phyloP scores from a whole-genome alignment of 148 eudicot species.

The Fagopyrum homotropicum region DNA sequence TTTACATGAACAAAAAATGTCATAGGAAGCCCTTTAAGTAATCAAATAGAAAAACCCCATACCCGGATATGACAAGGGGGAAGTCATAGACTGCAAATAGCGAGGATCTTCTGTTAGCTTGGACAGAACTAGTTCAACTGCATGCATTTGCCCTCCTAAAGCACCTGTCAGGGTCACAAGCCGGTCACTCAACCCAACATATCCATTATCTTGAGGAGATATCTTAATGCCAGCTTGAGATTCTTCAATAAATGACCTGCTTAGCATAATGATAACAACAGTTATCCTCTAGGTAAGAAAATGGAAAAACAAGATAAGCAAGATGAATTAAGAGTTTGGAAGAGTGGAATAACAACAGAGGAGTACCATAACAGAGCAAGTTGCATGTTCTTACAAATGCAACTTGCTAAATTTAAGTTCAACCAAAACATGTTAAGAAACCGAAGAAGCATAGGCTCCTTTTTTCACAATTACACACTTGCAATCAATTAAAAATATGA shows the following conservation, averaged over 20 bases:
- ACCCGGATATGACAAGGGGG: conserved; percentile 80
- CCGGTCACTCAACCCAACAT: conserved; percentile 74
- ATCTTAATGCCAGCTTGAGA: conserved; percentile 85
- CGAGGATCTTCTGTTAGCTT: conserved; percentile 69
- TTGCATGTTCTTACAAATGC: neutral
- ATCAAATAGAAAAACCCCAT: conserved; percentile 8
- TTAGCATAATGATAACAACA: conserved; percentile 8
- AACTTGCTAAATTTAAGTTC: neutral
- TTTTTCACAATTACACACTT: neutral
- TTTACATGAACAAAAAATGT: neutral
- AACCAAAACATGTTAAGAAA: neutral
- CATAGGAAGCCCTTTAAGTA: neutral
- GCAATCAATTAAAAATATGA: neutral
- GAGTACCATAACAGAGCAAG: neutral
- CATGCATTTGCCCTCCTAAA: conserved; percentile 69
- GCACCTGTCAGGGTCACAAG: conserved; percentile 76
- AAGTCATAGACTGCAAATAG: conserved; percentile 61
- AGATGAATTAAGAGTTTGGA: neutral
- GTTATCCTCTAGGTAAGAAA: neutral
- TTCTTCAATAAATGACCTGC: conserved; percentile 82
- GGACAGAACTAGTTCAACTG: conserved; percentile 62
- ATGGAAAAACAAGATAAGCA: neutral
- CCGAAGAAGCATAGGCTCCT: neutral
- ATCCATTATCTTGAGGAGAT: conserved; percentile 77
- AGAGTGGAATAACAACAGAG: conserved; percentile 1